Conservation (phyloP, 352 stramenopile species). For the Elongisporangium senticosum region DNA sequence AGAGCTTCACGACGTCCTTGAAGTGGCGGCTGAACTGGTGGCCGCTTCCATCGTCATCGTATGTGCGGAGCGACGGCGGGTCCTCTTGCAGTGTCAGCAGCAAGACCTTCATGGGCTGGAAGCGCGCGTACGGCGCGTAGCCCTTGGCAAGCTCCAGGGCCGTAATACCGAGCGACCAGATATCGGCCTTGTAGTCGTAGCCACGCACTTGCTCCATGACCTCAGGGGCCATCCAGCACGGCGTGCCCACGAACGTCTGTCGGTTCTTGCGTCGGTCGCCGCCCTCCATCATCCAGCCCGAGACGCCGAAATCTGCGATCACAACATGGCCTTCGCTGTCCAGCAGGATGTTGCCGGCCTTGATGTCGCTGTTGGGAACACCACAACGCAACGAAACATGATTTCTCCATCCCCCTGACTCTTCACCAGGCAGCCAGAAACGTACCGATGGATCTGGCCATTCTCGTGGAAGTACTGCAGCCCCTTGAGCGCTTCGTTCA, state of each 20-base stretch:
- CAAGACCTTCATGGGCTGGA: constrained; percentile 98
- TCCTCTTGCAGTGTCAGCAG: constrained; percentile 96
- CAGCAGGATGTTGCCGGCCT: constrained; percentile 97
- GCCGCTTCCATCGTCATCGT: constrained; percentile 82
- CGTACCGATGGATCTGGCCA: constrained; percentile 93
- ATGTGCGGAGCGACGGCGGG: constrained; percentile 88
- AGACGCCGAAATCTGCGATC: constrained; percentile 99
- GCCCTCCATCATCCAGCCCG: constrained; percentile 96
- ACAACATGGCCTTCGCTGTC: constrained; percentile 92
- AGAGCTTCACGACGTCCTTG: constrained; percentile 87
- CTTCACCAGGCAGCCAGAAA: no score
- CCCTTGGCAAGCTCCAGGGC: constrained; percentile 98
- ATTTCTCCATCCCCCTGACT: no score
- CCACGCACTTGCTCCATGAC: constrained; percentile 90
- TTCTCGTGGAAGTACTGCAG: constrained; percentile 99
- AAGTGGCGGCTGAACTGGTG: constrained; percentile 84
- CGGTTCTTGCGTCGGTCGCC: constrained; percentile 92
- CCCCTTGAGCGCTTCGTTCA: constrained; percentile 95
- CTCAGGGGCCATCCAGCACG: constrained; percentile 95
- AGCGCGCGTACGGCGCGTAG: constrained; percentile 97
- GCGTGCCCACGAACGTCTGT: constrained; percentile 98
- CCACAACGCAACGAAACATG: background rate
- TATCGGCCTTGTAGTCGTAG: constrained; percentile 97
- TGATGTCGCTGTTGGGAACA: constrained; percentile 90
- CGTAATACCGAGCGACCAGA: constrained; percentile 99